Conservation (phyloP, 352 stramenopile genomes). For the Globisporangium cystogenes region DNA sequence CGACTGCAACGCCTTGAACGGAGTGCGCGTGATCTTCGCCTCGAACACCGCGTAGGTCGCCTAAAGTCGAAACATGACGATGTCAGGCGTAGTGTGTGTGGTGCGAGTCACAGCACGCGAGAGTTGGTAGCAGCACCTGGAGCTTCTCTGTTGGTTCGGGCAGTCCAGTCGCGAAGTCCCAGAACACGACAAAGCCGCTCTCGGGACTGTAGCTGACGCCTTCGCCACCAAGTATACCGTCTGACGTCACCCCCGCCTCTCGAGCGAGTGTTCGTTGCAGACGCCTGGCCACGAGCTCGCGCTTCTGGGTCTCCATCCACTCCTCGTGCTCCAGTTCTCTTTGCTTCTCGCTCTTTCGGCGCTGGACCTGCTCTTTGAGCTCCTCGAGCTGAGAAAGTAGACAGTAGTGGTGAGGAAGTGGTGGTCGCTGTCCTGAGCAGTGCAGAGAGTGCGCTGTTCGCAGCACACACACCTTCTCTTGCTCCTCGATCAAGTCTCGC, state of each 20-base stretch:
- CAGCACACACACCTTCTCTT: conserved; percentile 33
- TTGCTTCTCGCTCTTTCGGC: conserved; percentile 37
- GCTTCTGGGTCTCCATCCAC: conserved; percentile 49
- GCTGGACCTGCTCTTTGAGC: conserved; percentile 35
- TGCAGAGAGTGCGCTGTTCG: background rate
- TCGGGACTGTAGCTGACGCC: conserved; percentile 21
- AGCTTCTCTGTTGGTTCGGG: conserved; percentile 17
- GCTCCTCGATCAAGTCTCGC: conserved; percentile 47
- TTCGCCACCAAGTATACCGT: background rate
- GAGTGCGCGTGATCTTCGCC: conserved; percentile 22
- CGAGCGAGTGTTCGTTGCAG: conserved; percentile 33
- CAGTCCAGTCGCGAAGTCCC: conserved; percentile 35
- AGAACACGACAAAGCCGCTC: conserved; percentile 34
- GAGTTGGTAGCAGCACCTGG: conserved; percentile 18
- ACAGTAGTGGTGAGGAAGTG: background rate
- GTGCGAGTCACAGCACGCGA: background rate
- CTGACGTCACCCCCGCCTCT: conserved; percentile 5
- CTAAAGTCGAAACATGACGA: conserved; percentile 5
- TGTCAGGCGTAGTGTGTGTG: background rate
- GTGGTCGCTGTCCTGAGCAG: too few species aligned
- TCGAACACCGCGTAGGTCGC: conserved; percentile 49
- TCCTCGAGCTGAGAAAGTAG: conserved; percentile 29
- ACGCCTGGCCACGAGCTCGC: conserved; percentile 31
- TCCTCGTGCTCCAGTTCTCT: conserved; percentile 35
- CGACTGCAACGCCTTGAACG: conserved; percentile 31